Evolutionary conservation across 257 asterid species (phyloP), one percentile per base, ranked within the genome.

Genomic region (Penstemon barbatus): DNA sequence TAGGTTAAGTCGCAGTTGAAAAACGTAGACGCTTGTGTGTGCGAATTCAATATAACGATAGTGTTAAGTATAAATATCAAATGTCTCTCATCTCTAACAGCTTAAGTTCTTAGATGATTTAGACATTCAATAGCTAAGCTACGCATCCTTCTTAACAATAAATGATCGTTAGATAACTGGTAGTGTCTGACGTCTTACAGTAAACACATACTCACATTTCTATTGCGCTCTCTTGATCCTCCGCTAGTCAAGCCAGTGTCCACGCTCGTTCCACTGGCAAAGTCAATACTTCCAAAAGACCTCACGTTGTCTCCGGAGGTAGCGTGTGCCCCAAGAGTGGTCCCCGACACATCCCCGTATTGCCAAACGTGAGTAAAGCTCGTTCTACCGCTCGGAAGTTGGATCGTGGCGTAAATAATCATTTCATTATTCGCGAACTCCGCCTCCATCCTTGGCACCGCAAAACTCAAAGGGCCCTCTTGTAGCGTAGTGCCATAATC

Each of bases 301-400:
- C 71, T 69, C 43, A 36, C 0, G 18, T 85, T 74, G 0, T 75
- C 84, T 18, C 65, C 63, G 13, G 2, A 8, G 3, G 0, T 6
- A 13, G 0, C 11, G 51, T 91, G 97, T 7, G 0, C 0, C 25
- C 0, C 10, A 54, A 78, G 87, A 52, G 5, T 5, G 50, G 44
- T 71, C 0, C 86, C 86, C 5, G 81, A 53, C 13, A 92, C 75
- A 12, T 0, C 67, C 0, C 98, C 98, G 50, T 56, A 50, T 56
- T 92, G 98, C 98, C 96, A 92, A 1, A 82, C 89, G 19, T 89
- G 97, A 8, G 73, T 73, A 49, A 86, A 89, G 18, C 77, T 78
- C 0, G 96, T 86, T 6, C 69, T 45, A 4, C 87, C 89, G 1
- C 61, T 4, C 0, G 96, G 92, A 33, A 92, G 87, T 15, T 54